Conservation (phyloP, 306 rosid genomes). For the Abrus precatorius region DNA sequence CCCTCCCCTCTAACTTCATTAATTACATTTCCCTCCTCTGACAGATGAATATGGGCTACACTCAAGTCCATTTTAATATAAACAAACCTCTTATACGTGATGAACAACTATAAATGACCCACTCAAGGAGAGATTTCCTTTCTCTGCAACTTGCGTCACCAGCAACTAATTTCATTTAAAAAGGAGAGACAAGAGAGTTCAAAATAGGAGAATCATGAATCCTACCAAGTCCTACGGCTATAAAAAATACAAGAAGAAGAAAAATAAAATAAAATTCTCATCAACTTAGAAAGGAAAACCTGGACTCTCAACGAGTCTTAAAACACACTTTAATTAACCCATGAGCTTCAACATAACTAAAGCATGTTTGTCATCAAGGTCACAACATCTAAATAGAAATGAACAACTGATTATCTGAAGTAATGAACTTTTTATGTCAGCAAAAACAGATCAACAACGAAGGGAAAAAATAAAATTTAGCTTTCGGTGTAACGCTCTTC, state of each 20-base stretch:
- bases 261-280: neutral
- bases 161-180: too few species aligned
- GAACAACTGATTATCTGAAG: too few species aligned
- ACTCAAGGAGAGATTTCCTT: too few species aligned
- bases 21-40: neutral
- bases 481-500: too few species aligned
- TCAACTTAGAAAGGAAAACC: constrained; percentile 6
- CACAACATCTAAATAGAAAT: too few species aligned
- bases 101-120: too few species aligned
- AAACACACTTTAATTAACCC: too few species aligned
- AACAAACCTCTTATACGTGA: neutral
- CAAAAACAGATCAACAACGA: neutral
- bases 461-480: neutral
- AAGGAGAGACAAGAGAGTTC: neutral
- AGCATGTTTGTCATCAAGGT: too few species aligned
- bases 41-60: neutral
- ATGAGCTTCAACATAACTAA: too few species aligned
- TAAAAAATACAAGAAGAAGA: neutral
- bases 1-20: neutral
- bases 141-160: too few species aligned
- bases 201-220: neutral
- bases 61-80: neutral
- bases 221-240: constrained; percentile 4
- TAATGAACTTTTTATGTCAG: too few species aligned
- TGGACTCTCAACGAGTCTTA: too few species aligned